Conservation (phyloP, 345 rosid species). For the Euphorbia peplus region DNA sequence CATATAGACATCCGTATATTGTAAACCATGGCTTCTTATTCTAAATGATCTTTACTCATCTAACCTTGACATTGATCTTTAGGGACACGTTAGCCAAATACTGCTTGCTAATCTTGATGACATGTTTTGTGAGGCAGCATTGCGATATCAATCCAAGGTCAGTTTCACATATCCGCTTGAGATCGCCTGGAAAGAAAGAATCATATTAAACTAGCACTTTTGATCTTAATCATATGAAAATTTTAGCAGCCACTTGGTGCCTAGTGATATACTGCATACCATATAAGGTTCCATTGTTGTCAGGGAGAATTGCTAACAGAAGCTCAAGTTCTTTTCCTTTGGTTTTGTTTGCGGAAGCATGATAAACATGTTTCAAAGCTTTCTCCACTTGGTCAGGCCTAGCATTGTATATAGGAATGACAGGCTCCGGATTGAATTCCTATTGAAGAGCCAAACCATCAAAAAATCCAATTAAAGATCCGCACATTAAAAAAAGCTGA, state of each 20-base stretch:
- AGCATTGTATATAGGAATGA: conserved; percentile 80
- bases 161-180: conserved; percentile 96
- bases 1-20: background rate
- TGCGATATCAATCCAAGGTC: conserved; percentile 96
- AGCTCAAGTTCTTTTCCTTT: conserved; percentile 98
- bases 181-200: conserved; percentile 59
- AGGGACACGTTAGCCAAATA: conserved; percentile 93
- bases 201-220: conserved; percentile 8
- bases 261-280: conserved; percentile 41
- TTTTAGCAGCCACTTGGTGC: background rate
- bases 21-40: background rate
- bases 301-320: conserved; percentile 84
- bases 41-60: conserved; percentile 1
- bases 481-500: background rate
- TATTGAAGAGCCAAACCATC: conserved; percentile 21
- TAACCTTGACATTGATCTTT: conserved; percentile 95
- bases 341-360: conserved; percentile 73
- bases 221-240: background rate
- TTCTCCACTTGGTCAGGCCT: conserved; percentile 98
- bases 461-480: background rate
- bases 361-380: conserved; percentile 87
- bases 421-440: conserved; percentile 94
- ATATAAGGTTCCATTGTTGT: conserved; percentile 91
- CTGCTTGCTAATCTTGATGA: conserved; percentile 95
- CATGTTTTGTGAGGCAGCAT: conserved; percentile 95